A percentile compares a stretch with the other conserved stretches of the same genome.
Conservation (phyloP, 2,329 filamentous ascomycete genomes). For the Fusarium transvaalense region DNA sequence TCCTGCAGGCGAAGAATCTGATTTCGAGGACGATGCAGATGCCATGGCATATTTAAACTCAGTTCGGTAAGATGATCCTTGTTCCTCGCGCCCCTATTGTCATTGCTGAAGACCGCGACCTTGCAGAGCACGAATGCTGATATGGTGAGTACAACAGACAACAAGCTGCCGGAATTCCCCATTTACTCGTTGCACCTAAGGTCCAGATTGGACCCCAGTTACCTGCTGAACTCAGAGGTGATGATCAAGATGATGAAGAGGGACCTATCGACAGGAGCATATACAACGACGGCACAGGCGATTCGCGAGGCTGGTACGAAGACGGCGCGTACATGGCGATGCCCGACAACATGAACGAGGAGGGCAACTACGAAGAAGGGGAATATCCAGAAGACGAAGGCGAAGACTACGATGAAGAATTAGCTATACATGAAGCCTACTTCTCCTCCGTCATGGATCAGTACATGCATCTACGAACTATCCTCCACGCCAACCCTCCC, state of each 20-base stretch:
- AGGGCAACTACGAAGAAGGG: conserved; percentile 48
- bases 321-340: conserved; percentile 84
- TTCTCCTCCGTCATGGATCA: conserved; percentile 73
- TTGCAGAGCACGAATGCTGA: conserved; percentile 56
- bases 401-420: conserved; percentile 43
- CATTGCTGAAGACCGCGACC: conserved; percentile 48
- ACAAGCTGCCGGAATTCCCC: conserved; percentile 80
- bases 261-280: conserved; percentile 57
- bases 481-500: conserved; percentile 69
- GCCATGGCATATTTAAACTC: conserved; percentile 77
- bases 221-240: conserved; percentile 53
- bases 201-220: conserved; percentile 65
- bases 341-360: conserved; percentile 56
- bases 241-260: conserved; percentile 47
- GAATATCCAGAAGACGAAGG: conserved; percentile 45
- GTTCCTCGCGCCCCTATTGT: conserved; percentile 43
- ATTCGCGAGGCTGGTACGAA: conserved; percentile 75
- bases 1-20: conserved; percentile 67
- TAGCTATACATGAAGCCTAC: conserved; percentile 72
- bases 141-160: conserved; percentile 70
- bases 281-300: conserved; percentile 63
- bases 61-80: conserved; percentile 70
- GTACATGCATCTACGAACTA: conserved; percentile 73
- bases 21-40: conserved; percentile 76
- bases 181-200: conserved; percentile 74